Percentiles rank a stretch among this genome's conserved stretches.
These are phyloP conservation scores for Cyberlindnera saturnus DNA, from an alignment of 805 yeast genomes.

Conservation along the genomic window DNA sequence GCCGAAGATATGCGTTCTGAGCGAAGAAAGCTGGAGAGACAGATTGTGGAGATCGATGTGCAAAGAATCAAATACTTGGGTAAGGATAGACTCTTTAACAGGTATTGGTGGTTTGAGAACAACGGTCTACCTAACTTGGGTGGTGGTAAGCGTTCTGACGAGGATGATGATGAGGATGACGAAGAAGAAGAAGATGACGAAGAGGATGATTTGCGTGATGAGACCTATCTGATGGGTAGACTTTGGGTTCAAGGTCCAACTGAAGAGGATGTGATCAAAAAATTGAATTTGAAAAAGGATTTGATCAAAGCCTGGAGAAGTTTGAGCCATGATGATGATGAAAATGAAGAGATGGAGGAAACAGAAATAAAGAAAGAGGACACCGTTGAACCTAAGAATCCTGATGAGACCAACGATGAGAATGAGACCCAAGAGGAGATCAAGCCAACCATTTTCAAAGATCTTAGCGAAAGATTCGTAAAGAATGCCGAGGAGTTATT, in stretches of 20 bases:
- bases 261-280: constrained; percentile 36
- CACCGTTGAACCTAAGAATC: constrained; percentile 2
- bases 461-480: constrained; percentile 20
- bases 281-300: constrained; percentile 26
- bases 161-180: constrained; percentile 24
- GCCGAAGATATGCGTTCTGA: constrained; percentile 42
- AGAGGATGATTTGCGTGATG: constrained; percentile 39
- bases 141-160: constrained; percentile 27
- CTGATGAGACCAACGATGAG: constrained; percentile 21
- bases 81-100: constrained; percentile 72
- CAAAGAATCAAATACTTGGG: constrained; percentile 78
- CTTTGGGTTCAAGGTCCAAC: constrained; percentile 90
- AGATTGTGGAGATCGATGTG: constrained; percentile 63
- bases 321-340: constrained; percentile 10
- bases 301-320: constrained; percentile 25
- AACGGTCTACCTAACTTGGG: constrained; percentile 66
- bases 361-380: not conserved
- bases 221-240: constrained; percentile 72
- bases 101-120: constrained; percentile 94
- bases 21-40: constrained; percentile 50
- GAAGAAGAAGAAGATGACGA: constrained; percentile 39
- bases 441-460: constrained; percentile 3
- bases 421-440: constrained; percentile 21
- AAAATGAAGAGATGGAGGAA: constrained; percentile 19
- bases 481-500: constrained; percentile 15